Conservation (phyloP, 1,284 basidiomycete genomes). For the Malassezia brasiliensis region DNA sequence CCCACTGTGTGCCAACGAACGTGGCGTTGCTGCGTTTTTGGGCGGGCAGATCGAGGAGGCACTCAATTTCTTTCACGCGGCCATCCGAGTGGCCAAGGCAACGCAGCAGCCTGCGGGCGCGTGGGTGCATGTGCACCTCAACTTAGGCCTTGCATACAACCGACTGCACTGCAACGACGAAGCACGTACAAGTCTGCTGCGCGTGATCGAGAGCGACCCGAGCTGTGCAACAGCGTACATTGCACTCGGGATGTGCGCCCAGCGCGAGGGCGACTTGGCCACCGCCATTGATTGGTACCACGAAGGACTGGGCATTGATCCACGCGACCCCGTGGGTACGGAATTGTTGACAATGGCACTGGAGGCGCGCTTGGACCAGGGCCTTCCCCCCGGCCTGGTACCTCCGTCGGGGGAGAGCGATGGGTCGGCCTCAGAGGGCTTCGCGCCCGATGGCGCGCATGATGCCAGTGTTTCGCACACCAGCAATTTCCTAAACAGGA, state of each 20-base stretch:
- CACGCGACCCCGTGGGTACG: constrained; percentile 15
- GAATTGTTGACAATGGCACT: constrained; percentile 14
- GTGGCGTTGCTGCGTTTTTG: constrained; percentile 83
- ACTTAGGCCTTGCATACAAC: constrained; percentile 28
- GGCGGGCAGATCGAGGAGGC: constrained; percentile 65
- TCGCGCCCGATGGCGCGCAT: no score
- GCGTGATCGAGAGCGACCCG: constrained; percentile 35
- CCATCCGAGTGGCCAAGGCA: constrained; percentile 56
- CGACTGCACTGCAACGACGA: constrained; percentile 19
- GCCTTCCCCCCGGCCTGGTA: constrained; percentile 3
- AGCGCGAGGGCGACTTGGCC: constrained; percentile 27
- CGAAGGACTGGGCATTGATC: constrained; percentile 19
- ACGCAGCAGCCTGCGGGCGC: constrained; percentile 71
- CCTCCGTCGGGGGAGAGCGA: neutral
- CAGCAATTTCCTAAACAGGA: neutral
- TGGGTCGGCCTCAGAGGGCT: no score
- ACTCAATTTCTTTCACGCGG: constrained; percentile 46
- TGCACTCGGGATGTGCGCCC: constrained; percentile 34
- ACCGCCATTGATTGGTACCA: constrained; percentile 39
- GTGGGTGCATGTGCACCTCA: constrained; percentile 75
- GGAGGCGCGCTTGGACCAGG: constrained; percentile 11
- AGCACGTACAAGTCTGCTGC: constrained; percentile 23
- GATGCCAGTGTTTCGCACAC: no score
- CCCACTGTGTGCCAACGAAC: constrained; percentile 80
- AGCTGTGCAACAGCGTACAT: constrained; percentile 29